Conservation (phyloP, 2,329 filamentous ascomycete genomes). For the Neopestalotiopsis clavispora region DNA sequence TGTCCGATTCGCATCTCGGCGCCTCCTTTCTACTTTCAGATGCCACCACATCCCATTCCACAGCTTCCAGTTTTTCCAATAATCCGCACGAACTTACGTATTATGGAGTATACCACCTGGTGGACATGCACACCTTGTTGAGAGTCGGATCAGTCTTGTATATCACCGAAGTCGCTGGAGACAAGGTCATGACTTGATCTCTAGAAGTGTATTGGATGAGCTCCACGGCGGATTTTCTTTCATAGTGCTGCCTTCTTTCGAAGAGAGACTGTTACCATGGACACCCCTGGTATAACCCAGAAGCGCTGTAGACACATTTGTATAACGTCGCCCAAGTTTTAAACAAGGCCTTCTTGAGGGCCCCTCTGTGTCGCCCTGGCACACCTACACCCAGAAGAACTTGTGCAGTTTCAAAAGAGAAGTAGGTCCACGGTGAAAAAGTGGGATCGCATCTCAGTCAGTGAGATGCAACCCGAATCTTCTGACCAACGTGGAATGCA, state of each 20-base stretch:
- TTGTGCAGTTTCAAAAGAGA: neutral
- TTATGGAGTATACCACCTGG: neutral
- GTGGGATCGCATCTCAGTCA: slow-evolving; percentile 4
- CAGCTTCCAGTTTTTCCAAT: neutral
- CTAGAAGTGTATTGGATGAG: neutral
- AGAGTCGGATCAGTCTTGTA: neutral
- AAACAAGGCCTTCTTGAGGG: neutral
- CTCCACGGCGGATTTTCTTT: too few species aligned
- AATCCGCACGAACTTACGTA: neutral
- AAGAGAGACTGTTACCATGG: too few species aligned
- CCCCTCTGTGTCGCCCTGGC: neutral
- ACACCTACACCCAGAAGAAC: neutral
- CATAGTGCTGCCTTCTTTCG: too few species aligned
- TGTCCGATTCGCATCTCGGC: neutral
- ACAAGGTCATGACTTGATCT: neutral
- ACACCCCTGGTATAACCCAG: too few species aligned
- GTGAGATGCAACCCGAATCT: neutral
- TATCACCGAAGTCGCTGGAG: neutral
- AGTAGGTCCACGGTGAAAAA: neutral
- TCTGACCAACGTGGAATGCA: slow-evolving; percentile 7
- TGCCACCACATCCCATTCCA: slow-evolving; percentile 3
- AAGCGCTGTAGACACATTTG: too few species aligned
- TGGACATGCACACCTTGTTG: slow-evolving; percentile 1
- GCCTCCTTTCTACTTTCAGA: neutral
- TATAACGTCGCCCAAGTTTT: too few species aligned